Evolutionary conservation across 106 monocot species (phyloP).

Genomic region (Dactylorhiza incarnata): DNA sequence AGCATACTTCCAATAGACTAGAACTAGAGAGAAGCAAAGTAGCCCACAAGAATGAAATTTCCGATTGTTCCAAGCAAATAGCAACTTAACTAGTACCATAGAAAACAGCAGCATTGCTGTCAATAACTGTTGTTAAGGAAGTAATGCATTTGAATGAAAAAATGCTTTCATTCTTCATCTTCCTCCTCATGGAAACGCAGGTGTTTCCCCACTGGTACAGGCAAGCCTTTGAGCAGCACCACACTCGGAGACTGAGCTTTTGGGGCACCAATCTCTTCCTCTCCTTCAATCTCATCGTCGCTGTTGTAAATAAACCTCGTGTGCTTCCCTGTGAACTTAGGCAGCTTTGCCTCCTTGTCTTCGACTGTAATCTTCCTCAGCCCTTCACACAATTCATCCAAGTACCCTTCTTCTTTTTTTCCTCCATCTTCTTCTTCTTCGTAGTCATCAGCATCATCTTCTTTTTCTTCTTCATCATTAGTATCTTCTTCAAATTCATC

Average conservation of each 20-base stretch:
- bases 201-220: slow-evolving; percentile 76
- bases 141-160: neutral
- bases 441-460: slow-evolving; percentile 12
- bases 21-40: too few relatives aligned
- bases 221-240: slow-evolving; percentile 60
- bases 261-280: neutral
- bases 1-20: neutral
- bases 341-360: slow-evolving; percentile 15
- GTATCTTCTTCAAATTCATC: neutral
- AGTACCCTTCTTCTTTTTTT: slow-evolving; percentile 10
- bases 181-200: slow-evolving; percentile 79
- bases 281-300: slow-evolving; percentile 60
- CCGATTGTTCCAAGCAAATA: neutral
- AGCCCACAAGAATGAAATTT: neutral
- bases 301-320: slow-evolving; percentile 70
- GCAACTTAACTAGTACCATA: neutral
- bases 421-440: slow-evolving; percentile 14
- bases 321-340: slow-evolving; percentile 63
- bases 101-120: neutral
- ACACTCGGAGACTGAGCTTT: slow-evolving; percentile 20
- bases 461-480: too few relatives aligned
- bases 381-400: slow-evolving; percentile 53
- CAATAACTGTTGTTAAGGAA: neutral
- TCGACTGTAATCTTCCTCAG: slow-evolving; percentile 37
- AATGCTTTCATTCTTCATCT: slow-evolving; percentile 15